Evolutionary conservation across 2,329 filamentous ascomycete species (phyloP).

Genomic region (Penicillium sp.): DNA sequence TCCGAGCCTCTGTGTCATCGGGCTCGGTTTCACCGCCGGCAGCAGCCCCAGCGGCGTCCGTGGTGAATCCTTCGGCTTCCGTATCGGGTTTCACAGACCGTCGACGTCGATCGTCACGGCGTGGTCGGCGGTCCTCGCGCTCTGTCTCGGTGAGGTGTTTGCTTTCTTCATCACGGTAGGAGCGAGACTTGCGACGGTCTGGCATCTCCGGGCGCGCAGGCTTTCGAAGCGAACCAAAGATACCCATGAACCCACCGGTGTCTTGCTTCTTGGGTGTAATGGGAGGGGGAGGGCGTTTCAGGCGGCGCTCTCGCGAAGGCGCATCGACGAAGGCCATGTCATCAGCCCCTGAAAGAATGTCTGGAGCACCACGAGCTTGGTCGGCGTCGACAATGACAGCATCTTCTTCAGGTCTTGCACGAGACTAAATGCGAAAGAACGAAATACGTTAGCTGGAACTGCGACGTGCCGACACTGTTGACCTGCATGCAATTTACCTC

Average conservation of each 20-base stretch:
- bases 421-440: conserved; percentile 29
- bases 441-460: not conserved
- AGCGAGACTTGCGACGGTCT: conserved; percentile 41
- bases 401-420: conserved; percentile 48
- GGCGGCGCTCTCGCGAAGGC: conserved; percentile 51
- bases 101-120: conserved; percentile 40
- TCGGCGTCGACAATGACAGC: conserved; percentile 57
- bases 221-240: conserved; percentile 58
- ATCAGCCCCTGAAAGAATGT: conserved; percentile 51
- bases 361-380: conserved; percentile 47
- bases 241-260: conserved; percentile 57
- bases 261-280: conserved; percentile 65
- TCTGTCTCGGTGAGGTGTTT: conserved; percentile 40
- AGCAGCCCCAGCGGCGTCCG: conserved; percentile 45
- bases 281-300: conserved; percentile 65
- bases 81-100: conserved; percentile 51
- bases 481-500: conserved; percentile 33
- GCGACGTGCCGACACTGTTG: not conserved
- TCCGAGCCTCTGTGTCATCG: conserved; percentile 62
- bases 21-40: conserved; percentile 42
- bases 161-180: conserved; percentile 39
- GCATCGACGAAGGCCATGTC: conserved; percentile 56
- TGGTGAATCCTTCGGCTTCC: conserved; percentile 51
- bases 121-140: conserved; percentile 38
- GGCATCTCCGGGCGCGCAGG: conserved; percentile 35